phyloP scores from a whole-genome alignment of 306 rosid species.

The Cercis canadensis region DNA sequence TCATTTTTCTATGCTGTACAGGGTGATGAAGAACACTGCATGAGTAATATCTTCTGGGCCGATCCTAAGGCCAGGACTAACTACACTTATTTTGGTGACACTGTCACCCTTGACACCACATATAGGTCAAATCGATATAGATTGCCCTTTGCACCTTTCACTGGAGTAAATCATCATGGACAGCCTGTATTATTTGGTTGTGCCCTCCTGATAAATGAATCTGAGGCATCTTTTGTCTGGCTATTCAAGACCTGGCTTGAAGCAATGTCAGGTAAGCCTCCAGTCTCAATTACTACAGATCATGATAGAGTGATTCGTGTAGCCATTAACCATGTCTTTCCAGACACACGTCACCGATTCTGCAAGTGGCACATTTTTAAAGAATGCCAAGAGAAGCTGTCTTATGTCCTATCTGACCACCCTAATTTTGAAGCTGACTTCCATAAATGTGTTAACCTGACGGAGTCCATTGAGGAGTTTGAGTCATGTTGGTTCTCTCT shows the following conservation, averaged over 20 bases:
- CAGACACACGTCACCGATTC: slow-evolving; percentile 42
- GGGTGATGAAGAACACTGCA: slow-evolving; percentile 48
- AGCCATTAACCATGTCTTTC: slow-evolving; percentile 38
- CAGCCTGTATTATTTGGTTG: slow-evolving; percentile 46
- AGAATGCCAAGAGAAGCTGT: slow-evolving; percentile 47
- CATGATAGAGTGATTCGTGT: slow-evolving; percentile 42
- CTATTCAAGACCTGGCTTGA: slow-evolving; percentile 45
- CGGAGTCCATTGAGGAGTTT: slow-evolving; percentile 46
- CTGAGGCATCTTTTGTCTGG: slow-evolving; percentile 46
- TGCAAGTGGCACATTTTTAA: slow-evolving; percentile 50
- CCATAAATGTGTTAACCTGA: slow-evolving; percentile 42
- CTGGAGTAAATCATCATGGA: slow-evolving; percentile 51
- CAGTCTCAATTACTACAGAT: slow-evolving; percentile 43
- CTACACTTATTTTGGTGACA: slow-evolving; percentile 47
- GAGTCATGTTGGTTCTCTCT: slow-evolving; percentile 49
- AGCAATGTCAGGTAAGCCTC: slow-evolving; percentile 41
- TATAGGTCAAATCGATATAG: slow-evolving; percentile 46
- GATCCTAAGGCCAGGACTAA: slow-evolving; percentile 42
- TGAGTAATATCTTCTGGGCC: slow-evolving; percentile 45
- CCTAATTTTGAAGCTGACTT: slow-evolving; percentile 40
- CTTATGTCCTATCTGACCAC: slow-evolving; percentile 35
- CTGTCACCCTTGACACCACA: slow-evolving; percentile 46
- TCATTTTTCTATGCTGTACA: slow-evolving; percentile 43
- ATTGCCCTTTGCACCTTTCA: slow-evolving; percentile 50
- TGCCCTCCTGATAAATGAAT: slow-evolving; percentile 45